These are phyloP conservation scores for Sclerotinia sclerotiorum DNA, from an alignment of 2,329 filamentous ascomycete species.

Conservation along the genomic window DNA sequence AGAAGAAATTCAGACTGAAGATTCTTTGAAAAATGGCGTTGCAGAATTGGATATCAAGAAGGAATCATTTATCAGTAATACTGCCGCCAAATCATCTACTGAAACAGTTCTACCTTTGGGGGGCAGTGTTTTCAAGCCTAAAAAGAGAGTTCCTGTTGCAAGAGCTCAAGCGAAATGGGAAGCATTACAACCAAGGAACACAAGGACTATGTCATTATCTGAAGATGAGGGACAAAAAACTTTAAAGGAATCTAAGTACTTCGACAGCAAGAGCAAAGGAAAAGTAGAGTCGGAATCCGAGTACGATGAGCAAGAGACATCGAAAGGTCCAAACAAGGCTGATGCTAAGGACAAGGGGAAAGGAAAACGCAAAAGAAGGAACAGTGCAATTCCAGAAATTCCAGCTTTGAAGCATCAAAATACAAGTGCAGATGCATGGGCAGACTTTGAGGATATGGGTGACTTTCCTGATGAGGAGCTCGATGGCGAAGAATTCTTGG, in stretches of 20 bases:
- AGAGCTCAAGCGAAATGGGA: constrained; percentile 38
- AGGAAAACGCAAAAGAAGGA: constrained; percentile 2
- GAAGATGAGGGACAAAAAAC: constrained; percentile 2
- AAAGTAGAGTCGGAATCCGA: constrained; percentile 24
- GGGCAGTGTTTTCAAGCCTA: constrained; percentile 21
- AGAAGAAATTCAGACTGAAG: background rate
- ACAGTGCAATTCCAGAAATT: constrained; percentile 21
- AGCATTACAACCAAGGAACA: constrained; percentile 32
- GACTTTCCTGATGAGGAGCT: constrained; percentile 50
- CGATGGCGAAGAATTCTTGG: constrained; percentile 63
- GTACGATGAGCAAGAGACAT: constrained; percentile 15
- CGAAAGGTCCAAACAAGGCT: background rate
- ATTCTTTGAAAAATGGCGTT: constrained; percentile 26
- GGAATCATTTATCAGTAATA: constrained; percentile 28
- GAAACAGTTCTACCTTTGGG: constrained; percentile 16
- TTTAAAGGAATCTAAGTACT: background rate
- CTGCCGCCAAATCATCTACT: constrained; percentile 26
- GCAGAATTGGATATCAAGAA: constrained; percentile 16
- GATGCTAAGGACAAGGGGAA: constrained; percentile 12
- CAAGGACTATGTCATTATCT: constrained; percentile 7
- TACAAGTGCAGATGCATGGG: constrained; percentile 51
- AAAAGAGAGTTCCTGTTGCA: constrained; percentile 32
- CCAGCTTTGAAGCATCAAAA: constrained; percentile 52
- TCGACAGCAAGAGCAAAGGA: constrained; percentile 28
- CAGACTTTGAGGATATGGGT: constrained; percentile 59